Evolutionary conservation across 495 filamentous ascomycete genomes (phyloP).

Genomic region (Pseudomonodictys pantanalensis): DNA sequence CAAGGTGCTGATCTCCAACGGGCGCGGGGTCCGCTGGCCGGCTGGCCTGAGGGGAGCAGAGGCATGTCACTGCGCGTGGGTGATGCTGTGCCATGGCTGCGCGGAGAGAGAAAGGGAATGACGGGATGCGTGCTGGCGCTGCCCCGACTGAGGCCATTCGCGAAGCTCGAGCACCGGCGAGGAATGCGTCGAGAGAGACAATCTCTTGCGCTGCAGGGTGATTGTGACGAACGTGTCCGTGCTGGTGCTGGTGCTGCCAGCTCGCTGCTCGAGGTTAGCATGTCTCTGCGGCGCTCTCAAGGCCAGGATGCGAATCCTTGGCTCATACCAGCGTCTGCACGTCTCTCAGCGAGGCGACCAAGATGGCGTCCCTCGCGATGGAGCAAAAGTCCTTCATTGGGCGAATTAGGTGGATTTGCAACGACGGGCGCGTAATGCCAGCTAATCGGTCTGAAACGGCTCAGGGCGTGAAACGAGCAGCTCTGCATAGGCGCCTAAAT

Average conservation of each 20-base stretch:
- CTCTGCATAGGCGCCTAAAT: conserved; percentile 22
- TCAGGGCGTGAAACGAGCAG: background rate
- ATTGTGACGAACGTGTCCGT: background rate
- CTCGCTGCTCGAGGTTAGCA: background rate
- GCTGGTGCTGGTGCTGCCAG: background rate
- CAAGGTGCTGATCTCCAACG: conserved; percentile 8
- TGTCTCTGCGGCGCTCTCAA: background rate
- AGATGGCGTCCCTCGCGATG: conserved; percentile 6
- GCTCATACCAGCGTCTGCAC: conserved; percentile 9
- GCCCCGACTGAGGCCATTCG: too few relatives aligned
- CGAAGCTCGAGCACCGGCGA: background rate
- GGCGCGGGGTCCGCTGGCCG: background rate
- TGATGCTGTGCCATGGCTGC: too few relatives aligned
- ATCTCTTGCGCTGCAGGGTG: too few relatives aligned
- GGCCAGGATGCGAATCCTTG: conserved; percentile 20
- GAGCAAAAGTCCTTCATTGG: conserved; percentile 2
- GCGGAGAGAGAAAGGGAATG: too few relatives aligned
- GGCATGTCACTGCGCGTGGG: too few relatives aligned
- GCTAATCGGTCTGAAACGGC: conserved; percentile 26
- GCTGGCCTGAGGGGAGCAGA: background rate
- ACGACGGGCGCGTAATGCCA: conserved; percentile 11
- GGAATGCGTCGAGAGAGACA: background rate
- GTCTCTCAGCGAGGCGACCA: conserved; percentile 1
- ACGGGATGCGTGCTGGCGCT: too few relatives aligned
- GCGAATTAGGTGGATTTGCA: conserved; percentile 1